Base-by-base conservation (phyloP, 2,329 filamentous ascomycete species). In the Beauveria australis region DNA sequence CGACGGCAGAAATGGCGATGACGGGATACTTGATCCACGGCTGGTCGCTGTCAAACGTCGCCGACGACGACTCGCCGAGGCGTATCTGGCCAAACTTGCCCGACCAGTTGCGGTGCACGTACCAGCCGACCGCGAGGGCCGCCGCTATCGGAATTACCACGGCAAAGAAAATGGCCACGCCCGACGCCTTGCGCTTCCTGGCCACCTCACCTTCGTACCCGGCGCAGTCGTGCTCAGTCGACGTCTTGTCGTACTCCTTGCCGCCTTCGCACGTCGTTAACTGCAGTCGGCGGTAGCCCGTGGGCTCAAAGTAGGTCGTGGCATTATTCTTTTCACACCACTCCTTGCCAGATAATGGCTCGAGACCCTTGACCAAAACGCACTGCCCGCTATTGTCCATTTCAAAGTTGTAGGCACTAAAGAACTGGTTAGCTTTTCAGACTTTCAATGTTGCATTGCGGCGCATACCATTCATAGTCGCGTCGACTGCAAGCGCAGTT, bases 361-460 rank as follows among this genome's bases (percentile, higher is more conserved):
- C 65, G 46, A 92, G 83, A 16, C 93, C 93, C 0, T 81, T 73
- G 1, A 97, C 91, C 14, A 95, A 83, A 5, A 74, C 74, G 75
- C 94, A 99, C 64, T 88, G 85, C 53, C 89, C 88, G 69, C 92
- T 89, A 30, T 77, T 81, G 72, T 89, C 84, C 52, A 89, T 84
- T 71, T 97, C 87, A 73, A 85, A 99, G 74, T 99, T 99, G 80
- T 91, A 99, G 71, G 95, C 93, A 75, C 91, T 94, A 65, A 7
- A 22, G 47, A 40, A 18, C 33, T 24, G 6, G 65, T 75, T 66
- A 75, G 73, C 62, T 61, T 43, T 33, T 19, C 16, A 6, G 12
- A 26, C n/a, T 2, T 10, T 28, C 24, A 12, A 9, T 10, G 28
- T 28, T 22, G 59, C 7, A 18, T 22, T 40, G 53, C 16, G 8